A percentile compares a stretch with the other conserved stretches of the same genome.
Conservation (phyloP, 2,329 filamentous ascomycete genomes). For the Colletotrichum destructivum region DNA sequence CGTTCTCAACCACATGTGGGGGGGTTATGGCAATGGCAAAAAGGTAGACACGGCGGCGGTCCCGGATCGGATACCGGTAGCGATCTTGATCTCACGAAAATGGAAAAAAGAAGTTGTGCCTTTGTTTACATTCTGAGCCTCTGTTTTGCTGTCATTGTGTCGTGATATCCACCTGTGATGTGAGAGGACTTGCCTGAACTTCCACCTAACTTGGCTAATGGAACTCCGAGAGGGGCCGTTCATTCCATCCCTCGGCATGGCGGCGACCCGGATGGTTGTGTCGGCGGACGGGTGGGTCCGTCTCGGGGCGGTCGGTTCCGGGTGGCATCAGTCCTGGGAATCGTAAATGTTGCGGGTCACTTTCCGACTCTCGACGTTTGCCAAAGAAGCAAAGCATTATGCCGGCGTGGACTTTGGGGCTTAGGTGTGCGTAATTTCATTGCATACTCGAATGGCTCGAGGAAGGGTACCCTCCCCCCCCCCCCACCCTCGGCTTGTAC, state of each 20-base stretch:
- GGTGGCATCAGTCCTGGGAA: no score
- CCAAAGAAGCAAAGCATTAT: no score
- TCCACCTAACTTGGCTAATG: background rate
- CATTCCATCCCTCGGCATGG: constrained; percentile 1
- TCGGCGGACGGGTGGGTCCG: background rate
- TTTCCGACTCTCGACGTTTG: no score
- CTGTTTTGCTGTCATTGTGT: background rate
- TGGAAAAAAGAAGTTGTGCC: constrained; percentile 38
- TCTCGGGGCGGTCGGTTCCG: no score
- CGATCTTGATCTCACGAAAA: constrained; percentile 29
- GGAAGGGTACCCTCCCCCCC: no score
- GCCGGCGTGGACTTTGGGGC: no score
- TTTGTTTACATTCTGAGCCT: constrained; percentile 20
- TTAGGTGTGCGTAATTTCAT: no score
- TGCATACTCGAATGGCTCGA: no score
- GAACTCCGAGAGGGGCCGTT: background rate
- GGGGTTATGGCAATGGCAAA: background rate
- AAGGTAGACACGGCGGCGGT: background rate
- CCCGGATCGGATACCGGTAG: constrained; percentile 18
- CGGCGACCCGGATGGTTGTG: background rate
- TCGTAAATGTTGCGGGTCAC: no score
- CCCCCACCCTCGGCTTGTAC: no score
- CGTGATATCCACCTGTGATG: background rate
- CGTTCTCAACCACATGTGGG: no score
- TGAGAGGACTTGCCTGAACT: background rate